Conservation (phyloP, 495 filamentous ascomycete genomes). For the Xylaria nigripes region DNA sequence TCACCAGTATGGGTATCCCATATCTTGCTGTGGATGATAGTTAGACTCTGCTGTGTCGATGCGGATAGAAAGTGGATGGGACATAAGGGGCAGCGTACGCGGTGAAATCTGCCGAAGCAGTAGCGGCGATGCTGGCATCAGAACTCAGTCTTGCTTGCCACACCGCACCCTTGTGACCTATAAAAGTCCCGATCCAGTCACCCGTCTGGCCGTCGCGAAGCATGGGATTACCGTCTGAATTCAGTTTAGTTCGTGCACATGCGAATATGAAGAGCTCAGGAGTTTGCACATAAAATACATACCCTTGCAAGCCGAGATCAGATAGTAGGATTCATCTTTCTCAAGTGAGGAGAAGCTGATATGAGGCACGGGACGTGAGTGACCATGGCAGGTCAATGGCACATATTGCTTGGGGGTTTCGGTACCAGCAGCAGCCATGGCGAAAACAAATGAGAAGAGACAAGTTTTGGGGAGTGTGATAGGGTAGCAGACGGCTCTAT, state of each 20-base stretch:
- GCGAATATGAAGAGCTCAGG: neutral
- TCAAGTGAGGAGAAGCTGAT: slow-evolving; percentile 81
- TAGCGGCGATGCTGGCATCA: slow-evolving; percentile 81
- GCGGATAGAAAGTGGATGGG: neutral
- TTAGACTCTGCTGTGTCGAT: slow-evolving; percentile 3
- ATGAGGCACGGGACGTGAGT: slow-evolving; percentile 92
- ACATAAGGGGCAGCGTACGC: slow-evolving; percentile 54
- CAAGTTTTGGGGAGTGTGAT: neutral
- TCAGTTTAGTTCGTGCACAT: neutral
- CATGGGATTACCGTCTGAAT: slow-evolving; percentile 93
- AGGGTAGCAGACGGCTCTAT: neutral
- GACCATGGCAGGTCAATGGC: slow-evolving; percentile 92
- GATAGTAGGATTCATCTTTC: slow-evolving; percentile 80
- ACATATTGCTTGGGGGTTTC: slow-evolving; percentile 53
- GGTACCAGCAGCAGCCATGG: slow-evolving; percentile 31
- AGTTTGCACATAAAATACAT: slow-evolving; percentile 13
- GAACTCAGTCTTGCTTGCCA: slow-evolving; percentile 89
- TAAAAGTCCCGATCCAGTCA: slow-evolving; percentile 97
- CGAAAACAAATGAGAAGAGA: neutral
- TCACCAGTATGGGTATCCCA: slow-evolving; percentile 97
- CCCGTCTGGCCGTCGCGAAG: slow-evolving; percentile 93
- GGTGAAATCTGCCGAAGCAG: slow-evolving; percentile 91
- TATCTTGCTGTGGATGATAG: slow-evolving; percentile 55
- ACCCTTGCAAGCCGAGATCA: slow-evolving; percentile 99
- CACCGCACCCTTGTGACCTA: slow-evolving; percentile 95